A percentile compares a stretch with the other conserved stretches of the same genome.
Conservation (phyloP, 495 filamentous ascomycete genomes). For the Xylaria intraflava region DNA sequence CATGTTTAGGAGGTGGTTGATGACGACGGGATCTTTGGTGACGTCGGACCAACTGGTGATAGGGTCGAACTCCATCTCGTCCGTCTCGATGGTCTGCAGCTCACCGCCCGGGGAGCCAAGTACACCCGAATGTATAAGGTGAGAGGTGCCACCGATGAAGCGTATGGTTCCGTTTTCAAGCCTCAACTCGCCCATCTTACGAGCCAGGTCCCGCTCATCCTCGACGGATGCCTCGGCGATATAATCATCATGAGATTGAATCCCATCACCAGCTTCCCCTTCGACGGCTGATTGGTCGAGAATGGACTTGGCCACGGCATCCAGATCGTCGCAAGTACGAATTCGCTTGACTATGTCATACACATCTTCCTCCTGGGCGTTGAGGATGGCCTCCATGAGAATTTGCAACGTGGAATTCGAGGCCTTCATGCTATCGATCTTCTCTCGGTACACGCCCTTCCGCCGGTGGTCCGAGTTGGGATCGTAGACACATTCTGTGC, state of each 20-base stretch:
- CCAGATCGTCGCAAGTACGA: slow-evolving; percentile 83
- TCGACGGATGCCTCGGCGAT: slow-evolving; percentile 44
- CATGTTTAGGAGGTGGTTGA: slow-evolving; percentile 88
- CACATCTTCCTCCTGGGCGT: slow-evolving; percentile 78
- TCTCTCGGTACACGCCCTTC: slow-evolving; percentile 94
- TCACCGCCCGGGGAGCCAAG: slow-evolving; percentile 53
- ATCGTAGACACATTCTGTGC: slow-evolving; percentile 89
- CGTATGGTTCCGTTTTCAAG: slow-evolving; percentile 85
- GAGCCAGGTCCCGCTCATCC: slow-evolving; percentile 80
- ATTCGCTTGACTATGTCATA: slow-evolving; percentile 77
- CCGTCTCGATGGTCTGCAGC: slow-evolving; percentile 39
- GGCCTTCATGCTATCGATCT: slow-evolving; percentile 83
- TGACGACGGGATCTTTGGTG: slow-evolving; percentile 68
- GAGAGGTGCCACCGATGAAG: slow-evolving; percentile 91
- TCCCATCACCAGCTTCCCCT: slow-evolving; percentile 39
- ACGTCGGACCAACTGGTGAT: slow-evolving; percentile 82
- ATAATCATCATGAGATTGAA: slow-evolving; percentile 32
- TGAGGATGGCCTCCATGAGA: slow-evolving; percentile 85
- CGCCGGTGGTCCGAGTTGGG: slow-evolving; percentile 91
- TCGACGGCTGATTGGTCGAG: slow-evolving; percentile 42
- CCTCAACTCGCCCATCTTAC: slow-evolving; percentile 86
- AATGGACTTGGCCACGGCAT: slow-evolving; percentile 80
- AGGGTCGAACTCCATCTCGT: slow-evolving; percentile 51
- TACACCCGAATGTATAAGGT: slow-evolving; percentile 63
- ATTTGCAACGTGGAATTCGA: slow-evolving; percentile 84